phyloP scores from a whole-genome alignment of 345 rosid species.

The Arabis hirsuta region DNA sequence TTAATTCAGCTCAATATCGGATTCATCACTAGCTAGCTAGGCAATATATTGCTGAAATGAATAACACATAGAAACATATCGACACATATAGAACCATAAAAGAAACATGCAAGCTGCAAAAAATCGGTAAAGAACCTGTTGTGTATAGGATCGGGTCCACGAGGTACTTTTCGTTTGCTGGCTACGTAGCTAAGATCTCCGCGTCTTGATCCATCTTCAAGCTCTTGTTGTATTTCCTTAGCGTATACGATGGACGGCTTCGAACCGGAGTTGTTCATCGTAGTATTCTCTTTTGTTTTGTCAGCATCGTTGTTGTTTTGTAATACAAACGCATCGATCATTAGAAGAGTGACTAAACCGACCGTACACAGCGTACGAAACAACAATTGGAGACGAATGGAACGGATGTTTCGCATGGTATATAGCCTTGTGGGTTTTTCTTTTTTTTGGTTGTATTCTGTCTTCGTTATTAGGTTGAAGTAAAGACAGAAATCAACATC shows the following conservation, averaged over 20 bases:
- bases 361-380: constrained; percentile 33
- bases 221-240: constrained; percentile 32
- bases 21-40: constrained; percentile 6
- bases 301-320: constrained; percentile 31
- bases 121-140: constrained; percentile 62
- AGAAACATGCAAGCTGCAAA: background rate
- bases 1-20: background rate
- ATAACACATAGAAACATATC: background rate
- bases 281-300: constrained; percentile 28
- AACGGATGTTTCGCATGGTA: constrained; percentile 37
- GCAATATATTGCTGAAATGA: constrained; percentile 9
- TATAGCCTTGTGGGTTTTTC: constrained; percentile 16
- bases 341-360: constrained; percentile 35
- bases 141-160: constrained; percentile 97
- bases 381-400: constrained; percentile 32
- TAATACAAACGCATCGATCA: constrained; percentile 38
- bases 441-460: background rate
- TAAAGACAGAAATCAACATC: constrained; percentile 25
- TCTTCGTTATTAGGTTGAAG: constrained; percentile 34
- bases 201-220: constrained; percentile 33
- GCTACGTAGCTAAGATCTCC: constrained; percentile 58
- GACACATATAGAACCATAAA: too few relatives aligned
- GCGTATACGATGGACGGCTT: background rate
- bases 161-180: constrained; percentile 87
- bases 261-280: constrained; percentile 21